Base-by-base conservation (phyloP, 768 basidiomycete species). In the Cytidiella melzeri region DNA sequence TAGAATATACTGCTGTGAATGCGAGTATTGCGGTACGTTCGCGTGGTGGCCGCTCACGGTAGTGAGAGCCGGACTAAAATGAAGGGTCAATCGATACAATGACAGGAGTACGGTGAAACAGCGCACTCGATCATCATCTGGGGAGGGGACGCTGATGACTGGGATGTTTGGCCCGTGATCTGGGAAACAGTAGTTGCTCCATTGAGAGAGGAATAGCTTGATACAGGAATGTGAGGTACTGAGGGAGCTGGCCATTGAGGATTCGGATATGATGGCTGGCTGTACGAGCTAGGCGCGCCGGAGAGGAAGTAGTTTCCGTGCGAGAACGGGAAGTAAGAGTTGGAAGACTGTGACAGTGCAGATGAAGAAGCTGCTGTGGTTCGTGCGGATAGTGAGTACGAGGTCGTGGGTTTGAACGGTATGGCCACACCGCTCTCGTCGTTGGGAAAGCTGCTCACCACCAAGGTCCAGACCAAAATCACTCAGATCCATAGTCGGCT, bases 181-280 rank as follows among this genome's bases (percentile, higher is more conserved):
- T 37, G 69, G 55, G 73, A 64, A 13, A 74, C 66, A 1, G 70
- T 77, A 10, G 83, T 85, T n/a, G 86, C 84, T 13, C 84, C 85
- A 62, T 88, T 87, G 42, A 88, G 66, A 41, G 80, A 79, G n/a
- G 87, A 89, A 53, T 87, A 89, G 51, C 68, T 80, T 12, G 87
- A 87, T 24, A 89, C 63, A 0, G 87, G 87, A 1, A 87, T 45
- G 7, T 64, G 59, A 1, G 68, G 62, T 6, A 70, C 59, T 18
- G 64, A 57, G 1, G 73, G 56, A n/a, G 45, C 47, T 11, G 52
- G 47, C 80, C 80, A 83, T 6, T 70, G 58, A 54, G 66, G 57
- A 2, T 73, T 57, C n/a, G 77, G 74, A 51, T 83, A 85, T 1
- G 75, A 60, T 58, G 79, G 72, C 5, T 75, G 71, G 52, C 76